A percentile compares a stretch with the other conserved stretches of the same genome.
Evolutionary conservation across 306 rosid genomes (phyloP).

Genomic region (Arachis hypogaea): DNA sequence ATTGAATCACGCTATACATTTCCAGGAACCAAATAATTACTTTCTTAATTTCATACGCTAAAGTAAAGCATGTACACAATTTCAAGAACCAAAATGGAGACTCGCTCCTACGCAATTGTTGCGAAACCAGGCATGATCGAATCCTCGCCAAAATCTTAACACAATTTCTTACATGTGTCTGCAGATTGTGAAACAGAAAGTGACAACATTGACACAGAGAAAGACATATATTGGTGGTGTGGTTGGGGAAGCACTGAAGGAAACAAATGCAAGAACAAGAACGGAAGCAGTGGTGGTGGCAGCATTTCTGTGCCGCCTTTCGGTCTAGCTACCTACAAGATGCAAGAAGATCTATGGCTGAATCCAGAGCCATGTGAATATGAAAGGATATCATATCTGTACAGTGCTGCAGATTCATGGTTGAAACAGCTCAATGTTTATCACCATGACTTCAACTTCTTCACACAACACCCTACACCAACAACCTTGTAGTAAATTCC

Average conservation of each 20-base stretch:
- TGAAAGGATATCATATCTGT: slow-evolving; percentile 48
- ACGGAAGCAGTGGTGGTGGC: background rate
- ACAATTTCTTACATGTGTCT: slow-evolving; percentile 6
- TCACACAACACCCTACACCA: slow-evolving; percentile 48
- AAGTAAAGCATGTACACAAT: too few species aligned
- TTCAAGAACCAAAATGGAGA: too few species aligned
- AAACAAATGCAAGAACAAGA: slow-evolving; percentile 25
- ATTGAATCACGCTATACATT: too few species aligned
- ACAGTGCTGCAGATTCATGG: slow-evolving; percentile 81
- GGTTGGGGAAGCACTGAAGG: slow-evolving; percentile 18
- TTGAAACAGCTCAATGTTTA: slow-evolving; percentile 66
- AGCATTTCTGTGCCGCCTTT: slow-evolving; percentile 56
- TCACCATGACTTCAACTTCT: slow-evolving; percentile 87
- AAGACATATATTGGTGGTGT: slow-evolving; percentile 20
- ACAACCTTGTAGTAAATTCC: slow-evolving; percentile 23
- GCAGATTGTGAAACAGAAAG: slow-evolving; percentile 45
- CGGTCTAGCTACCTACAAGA: slow-evolving; percentile 70
- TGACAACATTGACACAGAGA: slow-evolving; percentile 26
- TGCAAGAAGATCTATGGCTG: slow-evolving; percentile 71
- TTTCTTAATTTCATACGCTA: too few species aligned
- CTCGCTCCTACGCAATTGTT: background rate
- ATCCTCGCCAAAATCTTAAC: slow-evolving; percentile 12
- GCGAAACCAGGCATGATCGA: background rate
- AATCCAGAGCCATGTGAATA: slow-evolving; percentile 51
- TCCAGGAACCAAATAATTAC: too few species aligned